Base-by-base conservation (phyloP, 1,139 yeast genomes). In the Debaryomycetaceae sp. region DNA sequence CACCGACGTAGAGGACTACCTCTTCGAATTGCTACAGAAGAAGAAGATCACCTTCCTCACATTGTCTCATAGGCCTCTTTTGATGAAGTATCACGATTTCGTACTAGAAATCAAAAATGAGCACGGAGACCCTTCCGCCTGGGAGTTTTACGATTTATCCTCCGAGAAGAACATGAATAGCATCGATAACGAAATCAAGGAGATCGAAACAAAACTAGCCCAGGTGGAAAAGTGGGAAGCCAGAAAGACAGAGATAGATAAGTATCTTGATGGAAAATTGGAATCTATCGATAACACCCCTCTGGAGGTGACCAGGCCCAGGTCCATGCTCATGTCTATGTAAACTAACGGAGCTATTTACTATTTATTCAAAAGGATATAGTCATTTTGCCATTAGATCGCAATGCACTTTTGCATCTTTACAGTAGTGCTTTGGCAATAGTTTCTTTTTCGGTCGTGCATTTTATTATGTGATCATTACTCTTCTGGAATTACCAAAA, bases 1-100 rank as follows among this genome's bases (percentile, higher is more conserved):
- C 47, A 85, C 87, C 35, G 98, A 91, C 63, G 91, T 88, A 60
- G 98, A 91, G 65, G 97, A 91, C 53, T 80, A 84, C 51, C 72
- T 91, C 48, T 91, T 90, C 65, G 96, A 88, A 58, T 65, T 84
- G 51, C 75, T 91, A 62, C 86, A 82, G 57, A 70, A 69, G 47
- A 82, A 82, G 56, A 79, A 82, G 40, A 86, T 89, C 59, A 86
- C 96, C 1, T 81, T 87, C 51, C 80, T 91, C 47, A 89, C 97
- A 1, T 80, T 91, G 49, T 82, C 91, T 41, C 97, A 90, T 63
- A 79, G 97, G 44, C 95, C 96, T 34, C 76, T 89, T 44, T 73
- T 91, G 59, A 80, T 88, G 69, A 87, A 88, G 62, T 90, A 89
- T 62, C 98, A 91, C 64, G 91, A 85, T 55, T 72, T 78, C 48